phyloP scores from a whole-genome alignment of 2,329 filamentous ascomycete species.

The Alternaria tenuissima region DNA sequence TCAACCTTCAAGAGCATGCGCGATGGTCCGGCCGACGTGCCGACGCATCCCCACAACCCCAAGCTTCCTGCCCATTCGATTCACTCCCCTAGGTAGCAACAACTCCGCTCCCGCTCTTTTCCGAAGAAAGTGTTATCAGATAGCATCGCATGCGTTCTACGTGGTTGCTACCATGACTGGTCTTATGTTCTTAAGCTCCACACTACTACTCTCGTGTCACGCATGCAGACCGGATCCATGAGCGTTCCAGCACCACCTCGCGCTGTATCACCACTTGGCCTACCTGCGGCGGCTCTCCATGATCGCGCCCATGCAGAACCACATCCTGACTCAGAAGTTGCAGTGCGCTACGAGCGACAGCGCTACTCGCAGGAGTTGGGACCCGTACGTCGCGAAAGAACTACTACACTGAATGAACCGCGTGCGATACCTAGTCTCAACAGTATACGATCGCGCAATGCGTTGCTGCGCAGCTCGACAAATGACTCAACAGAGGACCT shows the following conservation, averaged over 20 bases:
- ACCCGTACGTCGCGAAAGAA: neutral
- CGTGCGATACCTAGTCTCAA: constrained; percentile 1
- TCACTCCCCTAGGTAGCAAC: neutral
- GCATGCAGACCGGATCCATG: constrained; percentile 9
- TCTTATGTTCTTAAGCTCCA: neutral
- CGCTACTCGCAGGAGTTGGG: constrained; percentile 29
- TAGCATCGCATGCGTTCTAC: neutral
- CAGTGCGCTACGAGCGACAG: constrained; percentile 26
- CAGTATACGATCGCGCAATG: constrained; percentile 14
- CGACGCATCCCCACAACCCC: neutral
- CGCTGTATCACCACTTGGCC: constrained; percentile 15
- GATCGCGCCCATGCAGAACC: constrained; percentile 7
- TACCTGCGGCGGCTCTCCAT: constrained; percentile 23
- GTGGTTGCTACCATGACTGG: neutral
- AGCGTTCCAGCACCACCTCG: constrained; percentile 15
- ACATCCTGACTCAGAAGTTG: constrained; percentile 32
- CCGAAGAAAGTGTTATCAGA: neutral
- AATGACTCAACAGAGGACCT: constrained; percentile 12
- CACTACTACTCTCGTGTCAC: neutral
- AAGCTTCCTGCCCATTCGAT: neutral
- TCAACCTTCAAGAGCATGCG: neutral
- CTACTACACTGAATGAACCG: neutral
- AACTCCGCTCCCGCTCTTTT: neutral
- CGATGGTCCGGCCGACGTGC: neutral
- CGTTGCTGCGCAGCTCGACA: constrained; percentile 1